These are phyloP conservation scores for Neofusicoccum ribis DNA, from an alignment of 2,329 filamentous ascomycete species.

Conservation along the genomic window DNA sequence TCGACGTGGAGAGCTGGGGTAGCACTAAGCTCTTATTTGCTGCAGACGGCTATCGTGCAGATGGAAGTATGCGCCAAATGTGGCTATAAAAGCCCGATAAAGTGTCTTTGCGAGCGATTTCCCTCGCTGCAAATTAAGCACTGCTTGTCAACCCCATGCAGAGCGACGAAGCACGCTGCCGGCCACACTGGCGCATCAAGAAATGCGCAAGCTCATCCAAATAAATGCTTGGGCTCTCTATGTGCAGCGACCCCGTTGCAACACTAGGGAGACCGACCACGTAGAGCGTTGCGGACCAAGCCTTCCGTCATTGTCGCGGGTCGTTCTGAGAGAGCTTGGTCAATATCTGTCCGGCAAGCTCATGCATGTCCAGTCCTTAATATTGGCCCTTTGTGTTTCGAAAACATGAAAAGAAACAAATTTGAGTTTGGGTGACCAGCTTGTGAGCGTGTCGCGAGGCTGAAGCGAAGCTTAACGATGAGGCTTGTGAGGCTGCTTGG, in stretches of 20 bases:
- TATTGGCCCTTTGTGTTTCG: background rate
- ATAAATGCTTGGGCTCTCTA: too few relatives aligned
- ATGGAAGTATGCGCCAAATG: background rate
- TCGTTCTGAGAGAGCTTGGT: background rate
- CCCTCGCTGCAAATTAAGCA: too few relatives aligned
- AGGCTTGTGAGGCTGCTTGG: background rate
- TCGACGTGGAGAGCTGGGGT: slow-evolving; percentile 7
- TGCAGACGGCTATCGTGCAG: background rate
- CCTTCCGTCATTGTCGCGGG: background rate
- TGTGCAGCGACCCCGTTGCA: too few relatives aligned
- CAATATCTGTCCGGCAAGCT: background rate
- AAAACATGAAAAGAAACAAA: background rate
- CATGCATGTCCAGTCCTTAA: background rate
- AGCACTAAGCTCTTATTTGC: background rate
- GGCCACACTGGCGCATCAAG: too few relatives aligned
- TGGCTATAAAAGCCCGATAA: background rate
- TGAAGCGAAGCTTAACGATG: background rate
- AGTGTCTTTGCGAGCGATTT: too few relatives aligned
- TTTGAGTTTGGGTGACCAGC: background rate
- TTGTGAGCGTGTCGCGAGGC: background rate
- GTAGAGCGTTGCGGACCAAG: too few relatives aligned
- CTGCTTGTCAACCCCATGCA: too few relatives aligned
- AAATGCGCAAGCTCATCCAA: too few relatives aligned
- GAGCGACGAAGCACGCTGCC: too few relatives aligned
- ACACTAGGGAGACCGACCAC: too few relatives aligned